phyloP scores from a whole-genome alignment of 768 basidiomycete genomes.

The Clitopilus hobsonii region DNA sequence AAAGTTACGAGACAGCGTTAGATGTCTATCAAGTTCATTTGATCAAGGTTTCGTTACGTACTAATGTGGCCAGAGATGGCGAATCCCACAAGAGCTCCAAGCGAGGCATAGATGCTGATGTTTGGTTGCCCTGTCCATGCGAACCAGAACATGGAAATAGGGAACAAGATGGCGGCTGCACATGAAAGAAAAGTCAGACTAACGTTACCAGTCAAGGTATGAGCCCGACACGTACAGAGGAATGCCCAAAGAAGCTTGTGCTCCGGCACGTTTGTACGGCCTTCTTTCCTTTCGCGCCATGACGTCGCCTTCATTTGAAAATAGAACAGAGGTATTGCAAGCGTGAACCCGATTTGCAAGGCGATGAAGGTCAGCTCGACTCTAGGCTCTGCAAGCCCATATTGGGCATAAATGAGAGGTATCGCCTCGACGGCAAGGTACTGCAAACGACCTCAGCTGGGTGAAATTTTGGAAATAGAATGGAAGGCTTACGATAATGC shows the following conservation, averaged over 20 bases:
- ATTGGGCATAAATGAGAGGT: conserved; percentile 16
- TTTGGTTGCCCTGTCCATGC: conserved; percentile 16
- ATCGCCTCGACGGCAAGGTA: conserved; percentile 17
- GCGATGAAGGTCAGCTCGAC: conserved; percentile 13
- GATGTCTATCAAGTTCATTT: no score
- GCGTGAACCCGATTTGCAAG: conserved; percentile 12
- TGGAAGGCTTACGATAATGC: conserved; percentile 11
- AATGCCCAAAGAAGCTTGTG: conserved; percentile 18
- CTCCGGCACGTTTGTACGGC: conserved; percentile 13
- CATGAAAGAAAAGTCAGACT: background rate
- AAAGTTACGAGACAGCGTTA: no score
- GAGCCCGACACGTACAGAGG: conserved; percentile 1
- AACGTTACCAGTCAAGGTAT: background rate
- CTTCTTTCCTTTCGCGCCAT: conserved; percentile 14
- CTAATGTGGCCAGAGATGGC: conserved; percentile 17
- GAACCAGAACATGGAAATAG: conserved; percentile 19
- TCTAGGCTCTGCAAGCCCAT: conserved; percentile 10
- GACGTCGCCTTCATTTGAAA: conserved; percentile 12
- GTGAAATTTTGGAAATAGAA: background rate
- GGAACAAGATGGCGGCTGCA: conserved; percentile 15
- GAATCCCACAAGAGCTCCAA: conserved; percentile 13
- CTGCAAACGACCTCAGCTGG: conserved; percentile 3
- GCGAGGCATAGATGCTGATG: conserved; percentile 14
- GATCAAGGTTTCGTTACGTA: conserved; percentile 4
- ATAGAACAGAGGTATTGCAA: conserved; percentile 16